Base-by-base conservation (phyloP, 2,329 filamentous ascomycete species). In the Tolypocladium endophyticum region DNA sequence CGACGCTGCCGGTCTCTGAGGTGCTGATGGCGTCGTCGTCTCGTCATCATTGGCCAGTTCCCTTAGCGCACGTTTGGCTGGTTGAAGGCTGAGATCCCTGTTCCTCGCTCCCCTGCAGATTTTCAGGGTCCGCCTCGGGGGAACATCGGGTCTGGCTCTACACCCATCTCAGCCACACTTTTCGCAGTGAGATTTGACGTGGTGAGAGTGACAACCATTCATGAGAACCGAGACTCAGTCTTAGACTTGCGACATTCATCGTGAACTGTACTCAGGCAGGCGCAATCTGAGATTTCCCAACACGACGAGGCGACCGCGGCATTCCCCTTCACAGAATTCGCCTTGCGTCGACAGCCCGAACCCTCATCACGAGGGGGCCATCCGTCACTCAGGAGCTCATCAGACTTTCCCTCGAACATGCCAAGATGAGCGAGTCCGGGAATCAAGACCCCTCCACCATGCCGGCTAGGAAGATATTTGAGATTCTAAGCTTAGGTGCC, bases 401-500 rank as follows among this genome's bases (percentile, higher is more conserved):
- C 50, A 11, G 28, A 4, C 9, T 33, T 28, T 53, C 9, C 9
- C 20, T 39, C 8, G 23, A 38, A 39, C 58, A 65, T 67, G 64
- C 47, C 69, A 71, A 66, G 60, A 73, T 73, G 72, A 68, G 62
- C 52, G 62, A 68, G 41, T 11, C 64, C 61, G 61, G 55, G 41
- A 35, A 61, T 18, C 55, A 67, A 59, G 62, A 63, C 57, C 60
- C 64, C 25, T 57, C 63, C 58, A 58, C 62, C 55, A 68, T 68
- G 66, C 60, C 65, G 47, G 61, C 63, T 55, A 66, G 66, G 54
- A 68, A 66, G 20, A 66, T 73, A 62, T 84, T 84, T 62, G 74
- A 78, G 60, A 66, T 83, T n/a, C 63, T 83, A 35, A 77, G 73
- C 60, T 67, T 72, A n/a, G 69, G 73, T 18, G 62, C 71, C 2